Evolutionary conservation across 2,329 filamentous ascomycete species (phyloP).

Genomic region (Pyrenochaeta sp.): DNA sequence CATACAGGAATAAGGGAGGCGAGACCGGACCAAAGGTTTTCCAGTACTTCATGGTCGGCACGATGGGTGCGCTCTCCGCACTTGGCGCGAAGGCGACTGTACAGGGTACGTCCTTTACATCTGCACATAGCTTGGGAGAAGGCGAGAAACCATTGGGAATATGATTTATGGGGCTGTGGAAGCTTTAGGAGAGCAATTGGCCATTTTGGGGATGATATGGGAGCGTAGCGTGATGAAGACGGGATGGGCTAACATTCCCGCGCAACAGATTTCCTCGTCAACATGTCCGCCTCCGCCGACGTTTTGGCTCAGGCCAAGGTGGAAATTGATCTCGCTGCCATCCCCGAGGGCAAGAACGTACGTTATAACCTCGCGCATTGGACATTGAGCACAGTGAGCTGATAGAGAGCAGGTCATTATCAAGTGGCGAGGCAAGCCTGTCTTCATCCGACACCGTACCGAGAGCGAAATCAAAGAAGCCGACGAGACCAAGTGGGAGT

Average conservation of each 20-base stretch:
- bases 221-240: constrained; percentile 32
- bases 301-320: constrained; percentile 99
- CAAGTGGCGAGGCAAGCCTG: constrained; percentile 99
- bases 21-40: constrained; percentile 84
- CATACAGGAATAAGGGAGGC: constrained; percentile 78
- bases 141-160: constrained; percentile 10
- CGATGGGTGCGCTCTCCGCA: constrained; percentile 89
- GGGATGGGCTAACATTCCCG: constrained; percentile 37
- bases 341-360: constrained; percentile 99
- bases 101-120: constrained; percentile 74
- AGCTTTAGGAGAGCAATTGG: constrained; percentile 37
- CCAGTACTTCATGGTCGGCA: constrained; percentile 98
- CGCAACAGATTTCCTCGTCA: constrained; percentile 91
- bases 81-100: constrained; percentile 97
- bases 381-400: constrained; percentile 16
- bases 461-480: constrained; percentile 92
- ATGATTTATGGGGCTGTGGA: not conserved
- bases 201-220: constrained; percentile 39
- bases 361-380: constrained; percentile 49
- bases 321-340: constrained; percentile 89
- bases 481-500: constrained; percentile 82
- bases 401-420: constrained; percentile 78
- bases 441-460: constrained; percentile 99
- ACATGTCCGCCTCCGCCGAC: constrained; percentile 99
- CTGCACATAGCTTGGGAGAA: constrained; percentile 14